Percentiles rank a stretch among this genome's conserved stretches.
Evolutionary conservation across 2,329 filamentous ascomycete genomes (phyloP).

Genomic region (Talaromyces sp.): DNA sequence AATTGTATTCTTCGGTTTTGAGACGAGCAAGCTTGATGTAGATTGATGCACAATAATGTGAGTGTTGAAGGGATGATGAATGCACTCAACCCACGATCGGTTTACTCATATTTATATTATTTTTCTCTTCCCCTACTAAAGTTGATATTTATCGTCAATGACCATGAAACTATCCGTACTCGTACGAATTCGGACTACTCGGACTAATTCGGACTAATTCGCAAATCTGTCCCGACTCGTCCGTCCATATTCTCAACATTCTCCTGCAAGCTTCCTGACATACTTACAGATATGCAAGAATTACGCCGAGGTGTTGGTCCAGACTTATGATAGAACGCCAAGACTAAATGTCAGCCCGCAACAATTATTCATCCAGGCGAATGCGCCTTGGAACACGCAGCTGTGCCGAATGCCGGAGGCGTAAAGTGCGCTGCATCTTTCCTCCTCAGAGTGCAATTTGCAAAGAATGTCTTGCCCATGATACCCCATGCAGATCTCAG

Average conservation of each 20-base stretch:
- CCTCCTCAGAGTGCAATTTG: not conserved
- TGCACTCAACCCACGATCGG: not conserved
- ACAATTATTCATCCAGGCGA: not conserved
- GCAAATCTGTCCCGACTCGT: not conserved
- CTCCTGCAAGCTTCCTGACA: not conserved
- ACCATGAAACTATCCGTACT: not conserved
- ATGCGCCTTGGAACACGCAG: constrained; percentile 2
- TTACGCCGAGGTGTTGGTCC: not conserved
- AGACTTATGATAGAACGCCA: not conserved
- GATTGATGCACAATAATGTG: not conserved
- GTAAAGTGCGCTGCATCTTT: constrained; percentile 5
- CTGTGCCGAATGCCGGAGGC: constrained; percentile 2
- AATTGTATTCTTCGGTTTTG: not conserved
- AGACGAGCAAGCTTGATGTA: not conserved
- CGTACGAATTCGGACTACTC: not conserved
- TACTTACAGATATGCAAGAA: not conserved
- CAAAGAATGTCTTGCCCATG: not conserved
- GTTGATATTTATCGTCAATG: not conserved
- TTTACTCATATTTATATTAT: not conserved
- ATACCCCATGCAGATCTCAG: constrained; percentile 2
- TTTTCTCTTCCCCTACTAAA: not conserved
- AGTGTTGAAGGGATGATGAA: not conserved
- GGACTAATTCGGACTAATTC: not conserved
- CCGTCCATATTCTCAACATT: not conserved
- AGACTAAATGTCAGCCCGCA: not conserved